phyloP scores from a whole-genome alignment of 1,284 basidiomycete genomes.

The Cryptococcus neoformans region DNA sequence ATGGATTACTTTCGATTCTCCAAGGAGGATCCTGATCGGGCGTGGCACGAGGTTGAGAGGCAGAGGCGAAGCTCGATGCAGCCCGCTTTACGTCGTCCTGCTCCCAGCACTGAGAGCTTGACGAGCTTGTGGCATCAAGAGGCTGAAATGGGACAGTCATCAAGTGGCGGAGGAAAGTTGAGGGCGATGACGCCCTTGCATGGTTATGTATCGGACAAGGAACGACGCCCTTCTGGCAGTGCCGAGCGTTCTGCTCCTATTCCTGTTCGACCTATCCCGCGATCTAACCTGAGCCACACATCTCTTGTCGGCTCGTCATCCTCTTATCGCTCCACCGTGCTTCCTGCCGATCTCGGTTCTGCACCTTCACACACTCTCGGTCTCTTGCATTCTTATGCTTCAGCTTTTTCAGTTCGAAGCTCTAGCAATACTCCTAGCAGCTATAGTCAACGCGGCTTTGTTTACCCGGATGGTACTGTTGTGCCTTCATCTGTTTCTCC shows the following conservation, averaged over 20 bases:
- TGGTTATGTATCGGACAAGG: background rate
- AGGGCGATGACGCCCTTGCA: constrained; percentile 29
- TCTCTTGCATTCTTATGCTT: constrained; percentile 35
- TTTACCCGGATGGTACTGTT: constrained; percentile 16
- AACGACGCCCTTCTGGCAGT: background rate
- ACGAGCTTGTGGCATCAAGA: constrained; percentile 29
- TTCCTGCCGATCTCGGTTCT: constrained; percentile 33
- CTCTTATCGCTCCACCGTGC: background rate
- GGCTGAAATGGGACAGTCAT: constrained; percentile 17
- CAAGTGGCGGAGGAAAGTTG: constrained; percentile 19
- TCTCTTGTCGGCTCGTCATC: constrained; percentile 27
- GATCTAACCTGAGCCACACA: constrained; percentile 36
- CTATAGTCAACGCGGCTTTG: constrained; percentile 20
- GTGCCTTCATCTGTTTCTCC: background rate
- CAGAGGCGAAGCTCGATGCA: constrained; percentile 36
- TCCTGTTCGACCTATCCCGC: constrained; percentile 19
- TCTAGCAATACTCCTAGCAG: constrained; percentile 20
- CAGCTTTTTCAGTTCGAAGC: constrained; percentile 36
- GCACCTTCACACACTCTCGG: constrained; percentile 33
- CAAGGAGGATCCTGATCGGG: constrained; percentile 35
- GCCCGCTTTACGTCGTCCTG: constrained; percentile 12
- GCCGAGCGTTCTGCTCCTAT: constrained; percentile 14
- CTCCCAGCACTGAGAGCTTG: constrained; percentile 22
- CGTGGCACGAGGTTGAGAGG: constrained; percentile 36
- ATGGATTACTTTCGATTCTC: constrained; percentile 39